A percentile compares a stretch with the other conserved stretches of the same genome.
Evolutionary conservation across 2,329 filamentous ascomycete genomes (phyloP).

Genomic region (Aspergillus latus): DNA sequence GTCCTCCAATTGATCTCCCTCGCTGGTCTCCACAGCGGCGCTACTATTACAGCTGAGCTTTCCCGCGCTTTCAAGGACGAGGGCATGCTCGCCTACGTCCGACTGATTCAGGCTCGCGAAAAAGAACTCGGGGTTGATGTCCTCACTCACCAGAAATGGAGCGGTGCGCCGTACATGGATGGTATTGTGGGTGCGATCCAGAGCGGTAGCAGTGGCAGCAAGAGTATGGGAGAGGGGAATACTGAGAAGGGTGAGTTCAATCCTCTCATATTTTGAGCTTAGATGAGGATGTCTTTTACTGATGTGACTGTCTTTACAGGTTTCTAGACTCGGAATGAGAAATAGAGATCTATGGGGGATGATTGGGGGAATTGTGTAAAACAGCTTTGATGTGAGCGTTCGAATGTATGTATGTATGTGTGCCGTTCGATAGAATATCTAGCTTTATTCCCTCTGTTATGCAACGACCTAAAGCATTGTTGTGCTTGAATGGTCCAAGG

Average conservation of each 20-base stretch:
- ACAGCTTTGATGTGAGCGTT: background rate
- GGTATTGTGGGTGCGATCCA: slow-evolving; percentile 87
- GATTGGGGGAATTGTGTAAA: background rate
- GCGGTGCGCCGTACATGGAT: slow-evolving; percentile 73
- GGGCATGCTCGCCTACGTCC: slow-evolving; percentile 97
- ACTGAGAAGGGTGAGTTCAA: slow-evolving; percentile 61
- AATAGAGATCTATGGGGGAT: background rate
- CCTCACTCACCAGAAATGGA: slow-evolving; percentile 87
- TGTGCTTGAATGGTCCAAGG: too few species aligned
- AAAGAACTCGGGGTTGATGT: slow-evolving; percentile 90
- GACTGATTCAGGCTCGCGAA: slow-evolving; percentile 82
- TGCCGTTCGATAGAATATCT: background rate
- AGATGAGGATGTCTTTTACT: background rate
- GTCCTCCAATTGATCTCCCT: slow-evolving; percentile 65
- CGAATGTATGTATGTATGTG: background rate
- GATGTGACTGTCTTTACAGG: background rate
- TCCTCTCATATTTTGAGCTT: background rate
- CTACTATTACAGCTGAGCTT: slow-evolving; percentile 69
- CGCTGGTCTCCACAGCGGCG: slow-evolving; percentile 63
- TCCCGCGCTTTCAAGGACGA: slow-evolving; percentile 80
- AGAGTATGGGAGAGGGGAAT: slow-evolving; percentile 93
- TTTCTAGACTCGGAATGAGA: background rate
- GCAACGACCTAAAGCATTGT: background rate
- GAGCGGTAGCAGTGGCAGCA: slow-evolving; percentile 83
- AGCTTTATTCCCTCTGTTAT: background rate